These are phyloP conservation scores for Eucalyptus erythrocorys DNA, from an alignment of 345 rosid genomes.

Conservation along the genomic window DNA sequence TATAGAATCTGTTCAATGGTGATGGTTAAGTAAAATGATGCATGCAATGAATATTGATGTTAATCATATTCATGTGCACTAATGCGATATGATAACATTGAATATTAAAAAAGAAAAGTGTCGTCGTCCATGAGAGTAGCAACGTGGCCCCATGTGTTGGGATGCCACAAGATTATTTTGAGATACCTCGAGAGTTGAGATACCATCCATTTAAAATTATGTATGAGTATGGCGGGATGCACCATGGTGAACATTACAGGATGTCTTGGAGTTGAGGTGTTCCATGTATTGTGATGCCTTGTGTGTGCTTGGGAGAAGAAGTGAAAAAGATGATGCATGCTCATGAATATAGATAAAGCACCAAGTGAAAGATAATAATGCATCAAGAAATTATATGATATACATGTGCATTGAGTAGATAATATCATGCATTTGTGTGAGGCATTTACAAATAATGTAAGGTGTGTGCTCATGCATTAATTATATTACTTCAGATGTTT, in stretches of 20 bases:
- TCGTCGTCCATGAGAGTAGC: neutral
- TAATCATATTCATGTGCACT: no score
- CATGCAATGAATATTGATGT: no score
- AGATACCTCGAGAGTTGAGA: no score
- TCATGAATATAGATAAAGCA: neutral
- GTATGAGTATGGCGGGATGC: no score
- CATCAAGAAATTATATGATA: neutral
- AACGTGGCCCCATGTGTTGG: neutral
- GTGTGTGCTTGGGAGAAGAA: neutral
- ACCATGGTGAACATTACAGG: no score
- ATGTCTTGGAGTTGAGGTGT: neutral
- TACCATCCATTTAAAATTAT: no score
- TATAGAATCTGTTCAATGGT: no score
- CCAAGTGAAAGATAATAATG: neutral
- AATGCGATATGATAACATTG: no score
- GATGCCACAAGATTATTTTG: neutral
- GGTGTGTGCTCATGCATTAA: no score
- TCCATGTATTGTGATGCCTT: neutral
- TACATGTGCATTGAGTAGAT: neutral
- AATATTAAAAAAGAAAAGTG: neutral
- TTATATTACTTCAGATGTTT: no score
- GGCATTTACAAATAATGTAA: no score
- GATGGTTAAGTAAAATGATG: no score
- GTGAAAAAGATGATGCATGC: neutral
- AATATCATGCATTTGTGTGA: neutral